A percentile compares a stretch with the other conserved stretches of the same genome.
phyloP scores from a whole-genome alignment of 768 basidiomycete genomes.

The Hypholoma fasciculare region DNA sequence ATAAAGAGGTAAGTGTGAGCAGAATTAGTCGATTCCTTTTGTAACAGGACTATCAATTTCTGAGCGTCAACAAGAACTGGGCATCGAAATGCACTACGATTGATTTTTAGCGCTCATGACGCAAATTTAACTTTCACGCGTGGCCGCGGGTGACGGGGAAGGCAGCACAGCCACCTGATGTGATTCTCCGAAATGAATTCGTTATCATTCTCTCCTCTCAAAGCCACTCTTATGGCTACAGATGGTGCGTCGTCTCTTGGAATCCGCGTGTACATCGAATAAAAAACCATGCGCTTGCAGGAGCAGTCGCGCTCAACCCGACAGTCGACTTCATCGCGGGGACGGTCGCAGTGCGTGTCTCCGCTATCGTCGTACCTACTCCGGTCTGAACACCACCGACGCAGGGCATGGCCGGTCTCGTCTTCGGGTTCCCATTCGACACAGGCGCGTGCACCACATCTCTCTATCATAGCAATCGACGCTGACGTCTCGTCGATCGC shows the following conservation, averaged over 20 bases:
- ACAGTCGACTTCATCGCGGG: conserved; percentile 80
- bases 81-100: too few relatives aligned
- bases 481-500: neutral
- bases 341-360: conserved; percentile 50
- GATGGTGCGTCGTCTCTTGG: conserved; percentile 10
- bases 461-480: neutral
- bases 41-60: too few relatives aligned
- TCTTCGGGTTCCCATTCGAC: conserved; percentile 80
- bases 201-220: neutral
- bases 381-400: neutral
- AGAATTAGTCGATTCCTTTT: too few relatives aligned
- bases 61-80: too few relatives aligned
- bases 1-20: too few relatives aligned
- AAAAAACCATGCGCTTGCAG: neutral
- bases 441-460: conserved; percentile 36
- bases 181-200: too few relatives aligned
- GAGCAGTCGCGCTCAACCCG: conserved; percentile 47
- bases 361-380: neutral
- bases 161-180: too few relatives aligned
- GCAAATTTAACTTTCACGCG: too few relatives aligned
- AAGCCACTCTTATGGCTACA: neutral
- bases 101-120: too few relatives aligned
- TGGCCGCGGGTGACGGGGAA: too few relatives aligned
- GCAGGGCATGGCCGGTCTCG: conserved; percentile 63
- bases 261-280: too few relatives aligned